phyloP scores from a whole-genome alignment of 1,284 basidiomycete species.

The Apiotrichum mycotoxinovorans region DNA sequence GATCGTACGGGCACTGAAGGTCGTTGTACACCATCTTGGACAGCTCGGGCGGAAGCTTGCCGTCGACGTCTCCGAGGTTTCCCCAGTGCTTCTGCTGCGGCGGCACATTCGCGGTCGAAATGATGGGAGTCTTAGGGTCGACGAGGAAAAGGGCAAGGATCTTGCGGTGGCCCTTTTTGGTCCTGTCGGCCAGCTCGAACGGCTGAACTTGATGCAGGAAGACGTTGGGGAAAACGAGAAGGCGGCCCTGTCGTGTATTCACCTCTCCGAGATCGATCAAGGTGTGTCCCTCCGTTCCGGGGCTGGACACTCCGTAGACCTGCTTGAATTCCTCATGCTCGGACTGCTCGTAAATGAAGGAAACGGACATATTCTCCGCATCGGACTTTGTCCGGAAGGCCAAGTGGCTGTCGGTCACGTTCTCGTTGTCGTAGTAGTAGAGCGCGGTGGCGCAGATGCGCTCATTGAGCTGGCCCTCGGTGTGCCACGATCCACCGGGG shows the following conservation, averaged over 20 bases:
- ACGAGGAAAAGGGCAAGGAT: conserved; percentile 23
- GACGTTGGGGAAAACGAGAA: conserved; percentile 6
- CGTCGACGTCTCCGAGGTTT: background rate
- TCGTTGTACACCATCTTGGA: conserved; percentile 11
- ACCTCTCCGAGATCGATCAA: background rate
- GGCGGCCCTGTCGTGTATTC: background rate
- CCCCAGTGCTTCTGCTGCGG: conserved; percentile 20
- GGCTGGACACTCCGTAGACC: background rate
- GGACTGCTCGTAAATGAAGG: conserved; percentile 9
- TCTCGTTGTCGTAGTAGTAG: conserved; percentile 8
- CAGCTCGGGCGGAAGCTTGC: conserved; percentile 13
- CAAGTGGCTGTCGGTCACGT: background rate
- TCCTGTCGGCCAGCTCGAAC: conserved; percentile 9
- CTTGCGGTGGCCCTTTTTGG: conserved; percentile 15
- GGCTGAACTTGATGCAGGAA: conserved; percentile 1
- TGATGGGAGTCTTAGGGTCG: conserved; percentile 10
- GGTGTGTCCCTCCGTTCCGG: background rate
- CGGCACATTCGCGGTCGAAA: conserved; percentile 13
- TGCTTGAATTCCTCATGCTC: conserved; percentile 5
- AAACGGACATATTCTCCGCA: background rate
- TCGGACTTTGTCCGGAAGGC: conserved; percentile 1
- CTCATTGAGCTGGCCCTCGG: conserved; percentile 9
- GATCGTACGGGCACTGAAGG: conserved; percentile 11
- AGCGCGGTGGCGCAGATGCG: conserved; percentile 5
- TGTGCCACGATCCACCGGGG: conserved; percentile 5